These are phyloP conservation scores for Hibiscus tridactylites DNA, from an alignment of 345 rosid species.

Conservation along the genomic window DNA sequence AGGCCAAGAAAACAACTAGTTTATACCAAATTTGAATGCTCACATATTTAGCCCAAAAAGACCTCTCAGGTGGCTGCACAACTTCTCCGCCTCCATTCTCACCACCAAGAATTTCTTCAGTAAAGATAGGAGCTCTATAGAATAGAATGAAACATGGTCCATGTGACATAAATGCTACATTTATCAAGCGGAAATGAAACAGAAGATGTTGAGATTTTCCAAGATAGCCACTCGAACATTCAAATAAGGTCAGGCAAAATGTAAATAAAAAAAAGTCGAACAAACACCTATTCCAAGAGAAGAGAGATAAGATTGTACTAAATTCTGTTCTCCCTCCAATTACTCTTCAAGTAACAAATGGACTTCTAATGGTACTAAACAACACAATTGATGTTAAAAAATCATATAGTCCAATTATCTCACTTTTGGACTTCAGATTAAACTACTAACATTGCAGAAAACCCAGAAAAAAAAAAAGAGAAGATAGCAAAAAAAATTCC, in stretches of 20 bases:
- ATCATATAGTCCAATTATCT: not conserved
- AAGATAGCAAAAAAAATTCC: not conserved
- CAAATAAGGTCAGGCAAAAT: not conserved
- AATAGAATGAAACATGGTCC: not conserved
- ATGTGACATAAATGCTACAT: not conserved
- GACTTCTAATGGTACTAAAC: not conserved
- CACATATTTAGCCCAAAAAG: slow-evolving; percentile 96
- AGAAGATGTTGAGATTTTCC: not conserved
- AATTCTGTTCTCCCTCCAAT: not conserved
- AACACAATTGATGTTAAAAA: not conserved
- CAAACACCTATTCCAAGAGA: not conserved
- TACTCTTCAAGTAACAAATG: not conserved
- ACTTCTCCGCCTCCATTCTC: slow-evolving; percentile 62
- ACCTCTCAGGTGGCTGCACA: slow-evolving; percentile 62
- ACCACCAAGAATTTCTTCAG: slow-evolving; percentile 49
- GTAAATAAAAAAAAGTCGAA: not conserved
- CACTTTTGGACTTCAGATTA: not conserved
- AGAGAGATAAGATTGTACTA: not conserved
- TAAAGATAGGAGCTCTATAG: slow-evolving; percentile 64
- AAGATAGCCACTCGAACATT: not conserved
- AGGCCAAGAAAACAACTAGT: not conserved
- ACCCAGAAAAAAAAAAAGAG: not conserved
- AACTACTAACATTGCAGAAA: not conserved
- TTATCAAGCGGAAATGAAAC: not conserved
- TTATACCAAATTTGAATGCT: slow-evolving; percentile 16